Percentiles rank a stretch among this genome's conserved stretches.
Evolutionary conservation across 2,329 filamentous ascomycete genomes (phyloP).

Genomic region (Sporothrix inflata): DNA sequence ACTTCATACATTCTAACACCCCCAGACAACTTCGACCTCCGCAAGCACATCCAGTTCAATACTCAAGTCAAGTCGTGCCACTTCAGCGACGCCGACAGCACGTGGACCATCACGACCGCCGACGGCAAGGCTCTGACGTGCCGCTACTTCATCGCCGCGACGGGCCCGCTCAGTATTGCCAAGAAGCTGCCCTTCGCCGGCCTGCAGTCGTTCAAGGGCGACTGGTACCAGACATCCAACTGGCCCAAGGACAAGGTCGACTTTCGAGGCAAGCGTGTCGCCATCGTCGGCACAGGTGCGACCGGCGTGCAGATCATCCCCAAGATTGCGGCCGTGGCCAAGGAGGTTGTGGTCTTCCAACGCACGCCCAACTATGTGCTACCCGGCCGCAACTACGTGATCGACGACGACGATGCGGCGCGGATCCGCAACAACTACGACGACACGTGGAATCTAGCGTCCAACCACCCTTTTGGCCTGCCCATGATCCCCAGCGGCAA

Average conservation of each 20-base stretch:
- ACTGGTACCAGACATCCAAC: conserved; percentile 65
- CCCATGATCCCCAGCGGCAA: conserved; percentile 25
- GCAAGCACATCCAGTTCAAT: conserved; percentile 55
- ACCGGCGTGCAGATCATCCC: conserved; percentile 79
- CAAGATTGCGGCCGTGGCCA: conserved; percentile 65
- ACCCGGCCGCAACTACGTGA: conserved; percentile 38
- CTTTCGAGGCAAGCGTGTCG: conserved; percentile 67
- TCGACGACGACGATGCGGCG: conserved; percentile 12
- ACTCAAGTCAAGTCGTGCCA: conserved; percentile 57
- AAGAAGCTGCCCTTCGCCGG: conserved; percentile 66
- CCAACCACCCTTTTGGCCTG: neutral
- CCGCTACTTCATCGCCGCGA: conserved; percentile 60
- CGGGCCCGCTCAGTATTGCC: conserved; percentile 69
- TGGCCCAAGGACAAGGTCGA: conserved; percentile 57
- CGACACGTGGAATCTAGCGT: conserved; percentile 6
- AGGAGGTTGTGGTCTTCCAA: conserved; percentile 76
- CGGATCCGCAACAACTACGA: conserved; percentile 17
- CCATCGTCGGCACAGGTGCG: conserved; percentile 76
- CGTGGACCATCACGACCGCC: conserved; percentile 44
- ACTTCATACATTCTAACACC: neutral
- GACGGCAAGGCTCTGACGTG: conserved; percentile 44
- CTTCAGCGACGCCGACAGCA: conserved; percentile 58
- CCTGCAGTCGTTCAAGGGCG: conserved; percentile 61
- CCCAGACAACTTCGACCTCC: conserved; percentile 42
- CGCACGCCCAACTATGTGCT: conserved; percentile 73